Evolutionary conservation across 2,329 filamentous ascomycete genomes (phyloP).

Genomic region (Davidsoniella eucalypti): DNA sequence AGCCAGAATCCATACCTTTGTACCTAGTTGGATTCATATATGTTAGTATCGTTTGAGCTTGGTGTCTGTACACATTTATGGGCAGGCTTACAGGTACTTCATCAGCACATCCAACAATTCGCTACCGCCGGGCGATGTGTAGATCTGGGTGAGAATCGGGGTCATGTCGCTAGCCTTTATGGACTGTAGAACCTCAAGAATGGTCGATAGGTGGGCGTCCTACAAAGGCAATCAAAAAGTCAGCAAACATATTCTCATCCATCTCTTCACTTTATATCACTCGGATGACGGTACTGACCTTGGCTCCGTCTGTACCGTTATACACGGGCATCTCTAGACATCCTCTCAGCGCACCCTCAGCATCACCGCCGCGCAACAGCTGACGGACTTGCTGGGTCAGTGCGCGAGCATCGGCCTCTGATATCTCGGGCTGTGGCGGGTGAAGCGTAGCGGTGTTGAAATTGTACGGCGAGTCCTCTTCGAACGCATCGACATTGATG

Average conservation of each 20-base stretch:
- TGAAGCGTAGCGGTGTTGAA: conserved; percentile 77
- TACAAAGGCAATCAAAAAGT: conserved; percentile 22
- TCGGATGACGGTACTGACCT: conserved; percentile 26
- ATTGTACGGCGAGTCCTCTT: conserved; percentile 79
- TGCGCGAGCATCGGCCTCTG: conserved; percentile 61
- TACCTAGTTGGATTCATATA: conserved; percentile 37
- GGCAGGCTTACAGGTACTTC: conserved; percentile 71
- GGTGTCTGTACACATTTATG: background rate
- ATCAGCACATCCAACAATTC: conserved; percentile 85
- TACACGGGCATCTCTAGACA: conserved; percentile 78
- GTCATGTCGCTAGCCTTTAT: conserved; percentile 96
- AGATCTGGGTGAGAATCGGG: conserved; percentile 67
- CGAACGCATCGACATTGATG: conserved; percentile 83
- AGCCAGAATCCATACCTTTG: conserved; percentile 62
- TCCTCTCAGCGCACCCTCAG: conserved; percentile 69
- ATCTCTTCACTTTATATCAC: background rate
- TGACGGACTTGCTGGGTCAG: conserved; percentile 72
- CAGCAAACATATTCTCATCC: conserved; percentile 10
- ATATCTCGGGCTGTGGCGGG: conserved; percentile 57
- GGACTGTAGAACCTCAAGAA: conserved; percentile 85
- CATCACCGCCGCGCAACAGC: conserved; percentile 70
- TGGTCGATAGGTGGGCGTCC: conserved; percentile 74
- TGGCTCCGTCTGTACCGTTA: conserved; percentile 38
- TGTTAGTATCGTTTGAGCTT: background rate
- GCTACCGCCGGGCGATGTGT: conserved; percentile 58